Percentiles rank a stretch among this genome's conserved stretches.
Conservation (phyloP, 805 yeast genomes). For the Myxozyma mucilagina region DNA sequence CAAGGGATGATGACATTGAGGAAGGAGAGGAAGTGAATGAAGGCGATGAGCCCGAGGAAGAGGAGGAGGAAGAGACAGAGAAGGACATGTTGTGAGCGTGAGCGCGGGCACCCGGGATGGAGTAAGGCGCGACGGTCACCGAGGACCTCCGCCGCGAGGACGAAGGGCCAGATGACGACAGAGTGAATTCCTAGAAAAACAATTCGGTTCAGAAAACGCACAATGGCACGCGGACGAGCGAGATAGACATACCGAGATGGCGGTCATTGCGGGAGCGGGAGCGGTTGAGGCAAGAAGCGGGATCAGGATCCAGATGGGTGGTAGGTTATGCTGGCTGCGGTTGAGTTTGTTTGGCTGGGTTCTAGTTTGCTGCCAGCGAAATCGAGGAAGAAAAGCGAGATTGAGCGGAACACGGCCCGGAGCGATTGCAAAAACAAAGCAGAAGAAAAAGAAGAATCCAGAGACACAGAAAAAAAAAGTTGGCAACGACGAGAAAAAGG, state of each 20-base stretch:
- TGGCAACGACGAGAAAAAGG: constrained; percentile 4
- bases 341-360: too few species aligned
- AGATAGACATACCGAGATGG: not conserved
- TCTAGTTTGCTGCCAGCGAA: too few species aligned
- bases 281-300: not conserved
- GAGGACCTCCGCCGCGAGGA: constrained; percentile 28
- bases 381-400: not conserved
- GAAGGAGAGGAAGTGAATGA: constrained; percentile 22
- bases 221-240: not conserved
- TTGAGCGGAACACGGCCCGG: not conserved
- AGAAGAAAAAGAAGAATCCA: not conserved
- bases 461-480: not conserved
- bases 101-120: constrained; percentile 28
- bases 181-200: not conserved
- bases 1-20: constrained; percentile 12
- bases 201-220: not conserved
- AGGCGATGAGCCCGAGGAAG: constrained; percentile 4
- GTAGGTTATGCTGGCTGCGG: too few species aligned
- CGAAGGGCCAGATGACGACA: constrained; percentile 3
- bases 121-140: constrained; percentile 30
- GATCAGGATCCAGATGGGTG: not conserved
- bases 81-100: constrained; percentile 15
- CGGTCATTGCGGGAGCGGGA: not conserved
- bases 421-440: not conserved
- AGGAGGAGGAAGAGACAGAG: constrained; percentile 25